Conservation (phyloP, 805 yeast species). For the Lachancea fermentati region DNA sequence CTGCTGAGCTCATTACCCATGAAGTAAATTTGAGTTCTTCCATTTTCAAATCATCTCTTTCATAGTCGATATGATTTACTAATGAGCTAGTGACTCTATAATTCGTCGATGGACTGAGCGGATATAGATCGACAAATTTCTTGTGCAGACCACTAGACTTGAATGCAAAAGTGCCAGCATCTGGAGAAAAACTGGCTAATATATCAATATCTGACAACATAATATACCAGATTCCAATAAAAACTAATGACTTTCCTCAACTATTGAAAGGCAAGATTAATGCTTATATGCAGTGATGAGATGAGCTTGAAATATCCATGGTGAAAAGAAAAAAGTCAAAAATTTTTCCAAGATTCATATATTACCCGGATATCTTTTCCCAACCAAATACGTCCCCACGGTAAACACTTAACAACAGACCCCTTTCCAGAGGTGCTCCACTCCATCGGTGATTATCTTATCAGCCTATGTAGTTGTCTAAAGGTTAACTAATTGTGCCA, state of each 20-base stretch:
- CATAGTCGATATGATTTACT: conserved; percentile 29
- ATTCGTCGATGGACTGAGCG: conserved; percentile 23
- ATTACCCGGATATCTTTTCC: neutral
- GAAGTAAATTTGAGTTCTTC: conserved; percentile 22
- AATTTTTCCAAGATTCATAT: neutral
- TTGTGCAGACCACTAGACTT: conserved; percentile 32
- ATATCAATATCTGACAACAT: conserved; percentile 12
- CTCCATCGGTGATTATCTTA: neutral
- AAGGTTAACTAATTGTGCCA: conserved; percentile 25
- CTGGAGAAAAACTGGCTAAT: conserved; percentile 26
- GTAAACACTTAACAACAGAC: neutral
- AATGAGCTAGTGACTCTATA: conserved; percentile 28
- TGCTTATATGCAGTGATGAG: neutral
- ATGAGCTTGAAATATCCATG: neutral
- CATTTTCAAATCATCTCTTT: conserved; percentile 25
- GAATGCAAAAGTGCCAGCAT: conserved; percentile 30
- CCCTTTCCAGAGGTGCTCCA: conserved; percentile 1
- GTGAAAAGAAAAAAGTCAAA: neutral
- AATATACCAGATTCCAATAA: too few species aligned
- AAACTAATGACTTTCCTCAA: too few species aligned
- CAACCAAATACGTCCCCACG: neutral
- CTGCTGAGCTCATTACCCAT: conserved; percentile 23
- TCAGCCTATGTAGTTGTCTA: neutral
- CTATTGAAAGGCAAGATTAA: neutral
- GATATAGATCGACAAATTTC: conserved; percentile 31